Conservation (phyloP, 257 asterid species). For the Solanum etuberosum region DNA sequence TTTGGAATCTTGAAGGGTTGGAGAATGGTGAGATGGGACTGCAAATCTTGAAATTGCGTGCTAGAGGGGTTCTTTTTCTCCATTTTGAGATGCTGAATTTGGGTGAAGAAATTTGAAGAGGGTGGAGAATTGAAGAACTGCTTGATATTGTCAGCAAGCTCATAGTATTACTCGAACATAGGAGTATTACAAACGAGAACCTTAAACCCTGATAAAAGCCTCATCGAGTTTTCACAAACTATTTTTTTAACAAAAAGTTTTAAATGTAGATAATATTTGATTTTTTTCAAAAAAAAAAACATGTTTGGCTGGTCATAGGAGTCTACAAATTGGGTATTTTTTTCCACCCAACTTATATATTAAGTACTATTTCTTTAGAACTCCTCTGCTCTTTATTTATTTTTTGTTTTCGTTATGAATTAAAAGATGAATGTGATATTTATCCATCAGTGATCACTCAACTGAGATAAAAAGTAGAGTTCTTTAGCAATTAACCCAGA, state of each 20-base stretch:
- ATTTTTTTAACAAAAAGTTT: not conserved
- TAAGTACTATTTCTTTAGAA: not conserved
- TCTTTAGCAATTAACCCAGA: not conserved
- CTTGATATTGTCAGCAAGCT: constrained; percentile 17
- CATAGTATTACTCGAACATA: not conserved
- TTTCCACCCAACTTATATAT: not conserved
- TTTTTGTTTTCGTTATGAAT: not conserved
- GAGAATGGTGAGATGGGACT: constrained; percentile 12
- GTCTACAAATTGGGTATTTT: not conserved
- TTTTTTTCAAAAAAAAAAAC: not conserved
- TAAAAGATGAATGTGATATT: not conserved
- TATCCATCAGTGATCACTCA: not conserved
- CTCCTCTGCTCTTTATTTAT: not conserved
- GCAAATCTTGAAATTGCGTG: constrained; percentile 19
- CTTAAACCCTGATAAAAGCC: constrained; percentile 1
- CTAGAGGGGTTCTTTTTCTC: constrained; percentile 24
- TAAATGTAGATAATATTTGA: not conserved
- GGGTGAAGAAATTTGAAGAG: constrained; percentile 13
- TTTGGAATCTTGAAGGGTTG: constrained; percentile 25
- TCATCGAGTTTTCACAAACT: not conserved
- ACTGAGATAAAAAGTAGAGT: not conserved
- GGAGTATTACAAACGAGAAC: not conserved
- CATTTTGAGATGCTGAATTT: constrained; percentile 13
- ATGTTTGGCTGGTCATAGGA: too few relatives aligned
- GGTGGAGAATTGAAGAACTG: constrained; percentile 4